These are phyloP conservation scores for Epichloe elymi DNA, from an alignment of 2,329 filamentous ascomycete species.

Conservation along the genomic window DNA sequence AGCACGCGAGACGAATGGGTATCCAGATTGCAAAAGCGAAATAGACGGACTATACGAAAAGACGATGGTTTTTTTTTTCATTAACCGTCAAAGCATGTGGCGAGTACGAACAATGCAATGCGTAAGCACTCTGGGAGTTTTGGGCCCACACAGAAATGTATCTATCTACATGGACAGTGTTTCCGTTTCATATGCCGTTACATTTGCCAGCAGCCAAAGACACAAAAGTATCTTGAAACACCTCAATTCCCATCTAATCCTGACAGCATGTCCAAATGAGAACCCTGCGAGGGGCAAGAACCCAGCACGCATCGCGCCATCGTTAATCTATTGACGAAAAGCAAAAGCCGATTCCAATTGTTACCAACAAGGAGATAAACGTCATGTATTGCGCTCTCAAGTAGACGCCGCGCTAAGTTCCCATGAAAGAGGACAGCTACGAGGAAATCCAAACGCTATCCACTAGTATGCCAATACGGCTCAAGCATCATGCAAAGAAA, in stretches of 20 bases:
- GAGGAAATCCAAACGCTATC: background rate
- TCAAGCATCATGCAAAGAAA: background rate
- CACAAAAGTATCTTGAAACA: too few relatives aligned
- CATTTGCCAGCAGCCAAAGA: background rate
- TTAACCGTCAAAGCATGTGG: too few relatives aligned
- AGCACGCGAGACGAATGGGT: slow-evolving; percentile 48
- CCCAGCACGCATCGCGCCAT: too few relatives aligned
- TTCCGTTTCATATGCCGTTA: background rate
- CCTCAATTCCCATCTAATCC: too few relatives aligned
- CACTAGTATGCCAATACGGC: background rate
- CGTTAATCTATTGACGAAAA: background rate
- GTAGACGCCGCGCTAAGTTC: background rate
- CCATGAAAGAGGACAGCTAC: background rate
- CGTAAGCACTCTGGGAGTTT: background rate
- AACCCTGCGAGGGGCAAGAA: too few relatives aligned
- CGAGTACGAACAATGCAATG: too few relatives aligned
- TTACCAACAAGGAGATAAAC: background rate
- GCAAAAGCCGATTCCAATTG: background rate
- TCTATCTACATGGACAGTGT: background rate
- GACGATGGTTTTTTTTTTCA: background rate
- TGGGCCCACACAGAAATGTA: background rate
- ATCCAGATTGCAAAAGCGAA: slow-evolving; percentile 9
- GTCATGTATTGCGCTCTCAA: background rate
- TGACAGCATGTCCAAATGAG: too few relatives aligned
- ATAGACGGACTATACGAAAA: background rate